Evolutionary conservation across 192 early-diverging fungal genomes (phyloP).

Genomic region (Allomyces javanicus): DNA sequence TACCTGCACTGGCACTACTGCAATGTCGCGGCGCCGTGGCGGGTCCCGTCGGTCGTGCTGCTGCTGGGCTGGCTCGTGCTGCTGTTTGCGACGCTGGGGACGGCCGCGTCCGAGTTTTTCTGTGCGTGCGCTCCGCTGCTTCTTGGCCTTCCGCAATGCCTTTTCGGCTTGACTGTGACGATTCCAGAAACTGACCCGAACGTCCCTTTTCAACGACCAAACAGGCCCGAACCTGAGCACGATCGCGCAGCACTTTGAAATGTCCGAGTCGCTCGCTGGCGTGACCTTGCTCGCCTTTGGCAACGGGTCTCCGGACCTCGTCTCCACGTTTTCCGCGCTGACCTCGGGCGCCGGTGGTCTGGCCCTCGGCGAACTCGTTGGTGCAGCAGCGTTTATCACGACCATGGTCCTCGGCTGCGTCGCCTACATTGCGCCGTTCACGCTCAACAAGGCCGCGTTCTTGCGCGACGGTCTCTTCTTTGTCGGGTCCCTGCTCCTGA

Average conservation of each 20-base stretch:
- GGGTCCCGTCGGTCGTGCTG: background rate
- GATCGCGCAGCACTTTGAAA: constrained; percentile 43
- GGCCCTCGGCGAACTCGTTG: constrained; percentile 83
- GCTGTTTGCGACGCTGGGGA: constrained; percentile 54
- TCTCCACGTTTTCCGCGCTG: constrained; percentile 69
- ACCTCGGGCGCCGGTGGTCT: constrained; percentile 46
- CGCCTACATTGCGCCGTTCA: constrained; percentile 58
- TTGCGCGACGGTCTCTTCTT: constrained; percentile 68
- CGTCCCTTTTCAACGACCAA: no score
- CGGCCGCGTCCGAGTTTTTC: constrained; percentile 65
- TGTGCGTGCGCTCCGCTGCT: constrained; percentile 20
- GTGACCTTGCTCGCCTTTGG: constrained; percentile 65
- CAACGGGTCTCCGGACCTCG: constrained; percentile 83
- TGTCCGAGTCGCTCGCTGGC: constrained; percentile 70
- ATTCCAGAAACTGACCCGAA: no score
- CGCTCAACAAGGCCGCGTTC: constrained; percentile 43
- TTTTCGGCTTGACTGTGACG: no score
- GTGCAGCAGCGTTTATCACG: constrained; percentile 62
- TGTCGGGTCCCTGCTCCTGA: constrained; percentile 27
- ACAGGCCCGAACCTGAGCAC: constrained; percentile 64
- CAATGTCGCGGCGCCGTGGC: background rate
- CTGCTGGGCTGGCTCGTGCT: constrained; percentile 38
- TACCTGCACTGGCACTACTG: background rate
- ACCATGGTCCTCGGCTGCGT: constrained; percentile 69
- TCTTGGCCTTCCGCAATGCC: no score